phyloP scores from a whole-genome alignment of 305 asterid genomes.

The Fraxinus platypoda region DNA sequence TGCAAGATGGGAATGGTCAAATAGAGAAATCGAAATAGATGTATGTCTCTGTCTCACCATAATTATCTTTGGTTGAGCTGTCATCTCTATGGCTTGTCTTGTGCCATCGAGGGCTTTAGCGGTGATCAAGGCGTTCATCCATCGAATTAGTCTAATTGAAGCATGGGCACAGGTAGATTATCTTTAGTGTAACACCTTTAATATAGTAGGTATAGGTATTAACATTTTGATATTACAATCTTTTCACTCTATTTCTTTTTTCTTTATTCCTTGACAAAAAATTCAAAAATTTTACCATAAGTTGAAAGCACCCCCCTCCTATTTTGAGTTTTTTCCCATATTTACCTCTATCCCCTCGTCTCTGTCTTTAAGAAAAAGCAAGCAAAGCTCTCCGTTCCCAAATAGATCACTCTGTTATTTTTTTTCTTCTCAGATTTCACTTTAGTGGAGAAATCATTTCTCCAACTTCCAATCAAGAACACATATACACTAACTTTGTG shows the following conservation, averaged over 20 bases:
- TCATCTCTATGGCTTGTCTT: neutral
- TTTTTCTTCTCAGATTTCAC: neutral
- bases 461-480: slow-evolving; percentile 14
- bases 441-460: neutral
- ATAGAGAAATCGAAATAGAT: neutral
- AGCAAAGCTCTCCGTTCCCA: neutral
- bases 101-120: neutral
- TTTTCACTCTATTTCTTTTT: neutral
- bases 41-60: neutral
- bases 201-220: too few relatives aligned
- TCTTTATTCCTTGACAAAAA: too few relatives aligned
- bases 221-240: neutral
- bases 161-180: neutral
- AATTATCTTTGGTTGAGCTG: neutral
- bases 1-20: neutral
- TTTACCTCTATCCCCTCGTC: neutral
- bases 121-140: neutral
- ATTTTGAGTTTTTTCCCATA: neutral
- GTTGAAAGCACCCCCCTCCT: neutral
- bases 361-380: neutral
- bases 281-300: neutral
- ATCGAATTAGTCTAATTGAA: neutral
- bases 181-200: too few relatives aligned
- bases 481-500: neutral
- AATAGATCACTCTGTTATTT: neutral